phyloP scores from a whole-genome alignment of 129 eudicot species.

The Artemisia argyi region DNA sequence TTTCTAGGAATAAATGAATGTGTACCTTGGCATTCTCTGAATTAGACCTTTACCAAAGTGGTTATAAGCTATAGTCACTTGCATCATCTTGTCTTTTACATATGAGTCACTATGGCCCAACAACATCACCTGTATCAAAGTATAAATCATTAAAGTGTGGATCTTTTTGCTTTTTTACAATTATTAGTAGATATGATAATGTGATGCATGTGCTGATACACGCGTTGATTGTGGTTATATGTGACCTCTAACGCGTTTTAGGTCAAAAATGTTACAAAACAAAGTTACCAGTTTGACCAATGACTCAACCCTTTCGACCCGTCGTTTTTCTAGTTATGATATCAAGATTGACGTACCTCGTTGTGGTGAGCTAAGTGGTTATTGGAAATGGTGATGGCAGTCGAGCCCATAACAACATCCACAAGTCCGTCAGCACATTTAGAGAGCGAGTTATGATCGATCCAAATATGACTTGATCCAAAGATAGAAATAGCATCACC shows the following conservation, averaged over 20 bases:
- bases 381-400: slow-evolving; percentile 88
- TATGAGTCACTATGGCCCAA: slow-evolving; percentile 95
- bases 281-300: too few relatives aligned
- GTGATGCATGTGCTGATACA: neutral
- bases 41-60: slow-evolving; percentile 93
- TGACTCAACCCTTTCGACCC: neutral
- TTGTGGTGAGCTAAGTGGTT: slow-evolving; percentile 86
- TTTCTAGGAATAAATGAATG: neutral
- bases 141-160: too few relatives aligned
- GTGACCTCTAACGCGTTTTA: neutral
- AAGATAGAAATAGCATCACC: slow-evolving; percentile 90
- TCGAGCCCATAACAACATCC: slow-evolving; percentile 96
- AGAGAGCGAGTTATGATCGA: slow-evolving; percentile 89
- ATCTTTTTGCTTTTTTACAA: neutral
- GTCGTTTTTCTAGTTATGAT: neutral
- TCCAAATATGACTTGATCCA: slow-evolving; percentile 87
- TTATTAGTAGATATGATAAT: neutral
- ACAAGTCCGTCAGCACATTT: slow-evolving; percentile 92
- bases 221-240: neutral
- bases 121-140: slow-evolving; percentile 69
- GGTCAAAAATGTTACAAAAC: neutral
- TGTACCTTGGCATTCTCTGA: slow-evolving; percentile 97
- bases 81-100: slow-evolving; percentile 82
- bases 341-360: slow-evolving; percentile 49
- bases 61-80: slow-evolving; percentile 90